Base-by-base conservation (phyloP, 345 rosid species). In the Populus davidiana region DNA sequence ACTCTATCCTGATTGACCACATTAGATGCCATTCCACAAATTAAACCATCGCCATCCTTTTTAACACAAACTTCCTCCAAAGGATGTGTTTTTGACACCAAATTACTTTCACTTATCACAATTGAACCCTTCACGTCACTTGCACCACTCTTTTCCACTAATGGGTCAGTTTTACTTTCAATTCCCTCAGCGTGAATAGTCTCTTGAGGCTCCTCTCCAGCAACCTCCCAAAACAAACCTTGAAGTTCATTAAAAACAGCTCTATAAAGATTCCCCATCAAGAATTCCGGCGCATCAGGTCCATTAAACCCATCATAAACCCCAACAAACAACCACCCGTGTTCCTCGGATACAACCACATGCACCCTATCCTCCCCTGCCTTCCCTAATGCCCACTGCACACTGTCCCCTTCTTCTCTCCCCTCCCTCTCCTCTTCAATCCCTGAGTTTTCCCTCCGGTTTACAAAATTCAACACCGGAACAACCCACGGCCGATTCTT, bases 301-400 rank as follows among this genome's bases (percentile, higher is more conserved):
- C 99, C 98, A 35, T 95, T 95, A 86, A 95, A 95, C 35, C 99
- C 99, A 78, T 95, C 98, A 75, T 95, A 95, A 82, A 95, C 93
- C 75, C 99, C 98, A 38, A 92, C 98, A 63, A 93, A 95, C 71
- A 95, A 81, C 99, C 99, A 95, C 17, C 99, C 99, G 62, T 93
- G 98, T 86, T 95, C 96, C 86, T 95, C 99, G 50, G 97, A 93
- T 49, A 95, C 94, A 33, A 94, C 99, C 76, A 95, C 91, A 33
- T 95, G 99, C 41, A 95, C 99, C 65, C 98, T 90, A 67, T 95
- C 99, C 90, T 95, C 99, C 8, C 99, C 99, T 0, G 99, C 98
- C 85, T 95, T 95, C 36, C 96, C 99, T 80, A 92, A 81, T 73
- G 98, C 98, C 99, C 99, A 95, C 83, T 95, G 96, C 67, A 95